Conservation (phyloP, 1,284 basidiomycete genomes). For the Microstroma glucosiphilum region DNA sequence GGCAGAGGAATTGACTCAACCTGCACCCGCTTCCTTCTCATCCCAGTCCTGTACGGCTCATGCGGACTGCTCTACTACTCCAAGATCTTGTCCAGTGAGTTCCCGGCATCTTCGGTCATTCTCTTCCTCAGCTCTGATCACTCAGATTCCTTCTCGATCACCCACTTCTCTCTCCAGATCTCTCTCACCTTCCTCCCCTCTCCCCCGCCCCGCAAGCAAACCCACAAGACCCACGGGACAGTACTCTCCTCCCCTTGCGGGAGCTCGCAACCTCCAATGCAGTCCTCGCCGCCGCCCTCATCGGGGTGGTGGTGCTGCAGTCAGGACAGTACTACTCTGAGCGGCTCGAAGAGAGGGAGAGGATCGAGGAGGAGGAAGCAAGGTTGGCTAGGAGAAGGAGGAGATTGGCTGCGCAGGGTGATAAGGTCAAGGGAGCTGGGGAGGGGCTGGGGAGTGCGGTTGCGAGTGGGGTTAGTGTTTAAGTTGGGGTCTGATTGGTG, state of each 20-base stretch:
- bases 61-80: conserved; percentile 38
- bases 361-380: conserved; percentile 47
- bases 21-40: not conserved
- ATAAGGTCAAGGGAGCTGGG: not conserved
- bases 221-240: conserved; percentile 14
- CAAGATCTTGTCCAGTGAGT: conserved; percentile 40
- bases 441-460: not conserved
- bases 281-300: conserved; percentile 43
- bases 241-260: conserved; percentile 25
- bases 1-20: too few relatives aligned
- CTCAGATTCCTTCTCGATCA: not conserved
- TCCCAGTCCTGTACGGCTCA: conserved; percentile 41
- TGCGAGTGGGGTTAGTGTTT: too few relatives aligned
- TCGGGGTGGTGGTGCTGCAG: conserved; percentile 46
- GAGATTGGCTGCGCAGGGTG: conserved; percentile 6
- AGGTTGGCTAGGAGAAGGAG: conserved; percentile 28
- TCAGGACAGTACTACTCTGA: conserved; percentile 50
- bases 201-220: conserved; percentile 15
- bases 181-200: conserved; percentile 19
- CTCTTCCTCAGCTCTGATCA: not conserved
- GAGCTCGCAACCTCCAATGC: conserved; percentile 46
- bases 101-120: not conserved
- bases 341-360: conserved; percentile 45
- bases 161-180: conserved; percentile 14
- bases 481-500: too few relatives aligned